phyloP scores from a whole-genome alignment of 768 basidiomycete genomes.

The Pholiota conissans region DNA sequence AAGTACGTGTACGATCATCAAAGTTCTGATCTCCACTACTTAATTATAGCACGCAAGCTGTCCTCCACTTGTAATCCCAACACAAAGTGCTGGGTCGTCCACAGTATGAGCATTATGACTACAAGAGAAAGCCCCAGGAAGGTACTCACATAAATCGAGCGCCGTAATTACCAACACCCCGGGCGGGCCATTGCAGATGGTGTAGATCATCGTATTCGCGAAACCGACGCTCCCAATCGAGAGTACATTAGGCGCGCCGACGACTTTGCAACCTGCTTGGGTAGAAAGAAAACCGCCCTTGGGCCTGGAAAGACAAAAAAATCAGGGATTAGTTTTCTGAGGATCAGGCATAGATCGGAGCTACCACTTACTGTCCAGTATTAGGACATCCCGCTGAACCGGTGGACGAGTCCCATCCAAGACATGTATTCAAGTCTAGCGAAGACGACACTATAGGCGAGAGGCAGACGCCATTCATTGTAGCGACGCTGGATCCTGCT shows the following conservation, averaged over 20 bases:
- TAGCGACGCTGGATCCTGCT: not conserved
- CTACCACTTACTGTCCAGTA: not conserved
- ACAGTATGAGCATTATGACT: too few relatives aligned
- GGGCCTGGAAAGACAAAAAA: not conserved
- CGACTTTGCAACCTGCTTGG: not conserved
- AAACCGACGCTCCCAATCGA: not conserved
- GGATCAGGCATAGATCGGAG: too few relatives aligned
- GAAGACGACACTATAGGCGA: not conserved
- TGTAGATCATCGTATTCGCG: not conserved
- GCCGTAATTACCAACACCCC: not conserved
- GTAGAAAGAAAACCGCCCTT: not conserved
- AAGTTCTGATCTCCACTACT: too few relatives aligned
- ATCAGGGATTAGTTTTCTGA: too few relatives aligned
- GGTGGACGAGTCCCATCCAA: not conserved
- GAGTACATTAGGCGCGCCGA: not conserved
- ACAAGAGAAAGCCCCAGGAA: too few relatives aligned
- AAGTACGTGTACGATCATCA: too few relatives aligned
- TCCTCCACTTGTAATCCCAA: not conserved
- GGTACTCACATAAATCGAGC: not conserved
- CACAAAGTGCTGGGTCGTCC: not conserved
- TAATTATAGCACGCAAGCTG: not conserved
- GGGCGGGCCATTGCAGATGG: not conserved
- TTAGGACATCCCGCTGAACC: not conserved
- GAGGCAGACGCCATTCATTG: not conserved
- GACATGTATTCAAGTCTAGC: not conserved